Evolutionary conservation across 768 basidiomycete species (phyloP).

Genomic region (Rhizopogon vinicolor): DNA sequence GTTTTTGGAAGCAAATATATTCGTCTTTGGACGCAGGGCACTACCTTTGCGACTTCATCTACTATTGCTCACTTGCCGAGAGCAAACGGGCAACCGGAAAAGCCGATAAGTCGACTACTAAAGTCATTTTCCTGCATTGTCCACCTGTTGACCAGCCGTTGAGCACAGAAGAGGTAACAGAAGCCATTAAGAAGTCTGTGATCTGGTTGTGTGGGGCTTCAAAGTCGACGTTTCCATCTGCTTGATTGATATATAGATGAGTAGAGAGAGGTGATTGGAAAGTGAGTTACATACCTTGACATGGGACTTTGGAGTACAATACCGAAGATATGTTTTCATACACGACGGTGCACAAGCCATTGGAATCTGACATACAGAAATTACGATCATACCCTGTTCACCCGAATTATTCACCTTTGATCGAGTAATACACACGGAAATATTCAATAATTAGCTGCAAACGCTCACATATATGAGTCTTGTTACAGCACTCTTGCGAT

Average conservation of each 20-base stretch:
- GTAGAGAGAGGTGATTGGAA: not conserved
- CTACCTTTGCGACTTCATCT: constrained; percentile 73
- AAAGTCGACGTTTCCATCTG: not conserved
- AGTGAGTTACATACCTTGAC: not conserved
- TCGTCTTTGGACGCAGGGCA: constrained; percentile 74
- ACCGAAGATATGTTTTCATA: constrained; percentile 4
- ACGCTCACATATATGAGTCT: no score
- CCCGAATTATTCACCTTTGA: no score
- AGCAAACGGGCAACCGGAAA: constrained; percentile 40
- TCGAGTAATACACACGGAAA: no score
- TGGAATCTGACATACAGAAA: not conserved
- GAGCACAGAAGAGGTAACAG: constrained; percentile 61
- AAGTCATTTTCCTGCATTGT: constrained; percentile 68
- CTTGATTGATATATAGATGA: not conserved
- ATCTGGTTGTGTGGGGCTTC: constrained; percentile 45
- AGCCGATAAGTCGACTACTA: constrained; percentile 25
- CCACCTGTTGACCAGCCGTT: constrained; percentile 64
- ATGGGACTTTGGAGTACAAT: constrained; percentile 8
- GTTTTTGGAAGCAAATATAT: constrained; percentile 49
- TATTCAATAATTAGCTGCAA: no score
- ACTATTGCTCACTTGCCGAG: constrained; percentile 73
- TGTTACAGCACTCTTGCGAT: constrained; percentile 56
- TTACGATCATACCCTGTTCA: not conserved
- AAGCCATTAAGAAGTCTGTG: constrained; percentile 58
- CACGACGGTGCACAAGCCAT: not conserved